Evolutionary conservation across 2,329 filamentous ascomycete species (phyloP), one percentile per base, ranked within the genome.

Genomic region (Diaporthe nobilis): DNA sequence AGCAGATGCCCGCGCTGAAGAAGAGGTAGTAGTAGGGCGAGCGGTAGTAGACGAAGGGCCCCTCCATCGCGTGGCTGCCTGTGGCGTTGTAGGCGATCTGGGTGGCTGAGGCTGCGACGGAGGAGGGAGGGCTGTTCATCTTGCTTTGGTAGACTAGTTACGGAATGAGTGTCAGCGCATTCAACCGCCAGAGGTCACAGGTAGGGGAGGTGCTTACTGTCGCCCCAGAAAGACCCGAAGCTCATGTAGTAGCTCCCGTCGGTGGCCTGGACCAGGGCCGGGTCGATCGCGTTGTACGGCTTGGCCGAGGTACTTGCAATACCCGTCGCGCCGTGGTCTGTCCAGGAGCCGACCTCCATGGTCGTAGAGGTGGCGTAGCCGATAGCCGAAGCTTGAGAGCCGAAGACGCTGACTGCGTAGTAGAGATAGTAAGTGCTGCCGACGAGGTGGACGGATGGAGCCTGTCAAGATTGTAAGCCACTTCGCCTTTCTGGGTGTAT

Each of bases 391-490:
- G 87, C 83, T 77, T 93, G 91, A 0, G 86, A 88, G 0, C 92
- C 92, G 77, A 92, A 93, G 0, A 88, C 85, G 49, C 88, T 91
- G n/a, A 93, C 90, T 1, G 89, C 86, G 82, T 94, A 93, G 87
- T 92, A 93, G n/a, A 94, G 88, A 79, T 93, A 89, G 84, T 93
- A 94, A 0, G 86, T 85, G 72, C 83, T 85, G 77, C 88, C 89
- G n/a, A 94, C 85, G 22, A 89, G 83, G 25, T 85, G 82, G 20
- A 92, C 89, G 78, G 94, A 92, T 0, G 93, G 93, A 2, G 92
- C 92, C 91, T 92, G 55, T 1, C 4, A 9, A 9, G 20, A 15
- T 22, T 71, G 55, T 60, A 9, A 73, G 17, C 15, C 7, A 8
- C 61, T 42, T 20, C 7, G 1, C 3, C 1, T 37, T 37, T 10